Evolutionary conservation across 495 filamentous ascomycete genomes (phyloP).

Genomic region (Oleoguttula mirabilis): DNA sequence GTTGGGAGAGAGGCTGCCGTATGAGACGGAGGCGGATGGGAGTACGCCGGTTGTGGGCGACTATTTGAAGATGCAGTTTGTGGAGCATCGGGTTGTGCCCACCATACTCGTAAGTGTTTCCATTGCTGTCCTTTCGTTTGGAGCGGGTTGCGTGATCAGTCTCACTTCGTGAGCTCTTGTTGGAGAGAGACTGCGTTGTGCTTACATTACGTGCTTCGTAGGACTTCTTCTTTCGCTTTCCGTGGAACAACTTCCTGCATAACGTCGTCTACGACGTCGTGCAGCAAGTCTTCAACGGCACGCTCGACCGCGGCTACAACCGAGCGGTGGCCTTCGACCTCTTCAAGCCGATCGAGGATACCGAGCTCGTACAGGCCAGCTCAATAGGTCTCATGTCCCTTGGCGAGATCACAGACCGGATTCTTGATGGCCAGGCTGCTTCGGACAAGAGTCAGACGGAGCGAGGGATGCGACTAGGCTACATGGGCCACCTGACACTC

Average conservation of each 20-base stretch:
- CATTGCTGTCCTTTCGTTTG: background rate
- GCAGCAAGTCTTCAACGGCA: conserved; percentile 97
- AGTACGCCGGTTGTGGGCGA: conserved; percentile 85
- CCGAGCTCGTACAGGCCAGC: background rate
- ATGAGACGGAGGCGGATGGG: conserved; percentile 53
- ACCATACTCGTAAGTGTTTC: conserved; percentile 68
- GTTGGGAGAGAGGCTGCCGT: conserved; percentile 20
- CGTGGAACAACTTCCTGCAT: conserved; percentile 99
- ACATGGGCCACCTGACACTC: conserved; percentile 96
- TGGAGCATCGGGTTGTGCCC: conserved; percentile 85
- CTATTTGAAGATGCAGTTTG: conserved; percentile 92
- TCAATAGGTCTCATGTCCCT: conserved; percentile 71
- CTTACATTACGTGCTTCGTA: conserved; percentile 24
- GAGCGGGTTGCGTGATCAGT: background rate
- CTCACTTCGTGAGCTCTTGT: background rate
- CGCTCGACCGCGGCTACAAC: conserved; percentile 93
- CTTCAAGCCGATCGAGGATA: conserved; percentile 7
- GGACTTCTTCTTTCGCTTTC: conserved; percentile 97
- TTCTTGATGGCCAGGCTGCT: conserved; percentile 76
- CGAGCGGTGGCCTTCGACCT: conserved; percentile 63
- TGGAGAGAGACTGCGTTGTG: background rate
- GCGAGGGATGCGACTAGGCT: conserved; percentile 83
- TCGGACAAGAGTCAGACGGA: conserved; percentile 73
- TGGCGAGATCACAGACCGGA: conserved; percentile 77
- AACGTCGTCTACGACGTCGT: conserved; percentile 99